phyloP scores from a whole-genome alignment of 179 eudicot genomes.

The Drosera spatulata region DNA sequence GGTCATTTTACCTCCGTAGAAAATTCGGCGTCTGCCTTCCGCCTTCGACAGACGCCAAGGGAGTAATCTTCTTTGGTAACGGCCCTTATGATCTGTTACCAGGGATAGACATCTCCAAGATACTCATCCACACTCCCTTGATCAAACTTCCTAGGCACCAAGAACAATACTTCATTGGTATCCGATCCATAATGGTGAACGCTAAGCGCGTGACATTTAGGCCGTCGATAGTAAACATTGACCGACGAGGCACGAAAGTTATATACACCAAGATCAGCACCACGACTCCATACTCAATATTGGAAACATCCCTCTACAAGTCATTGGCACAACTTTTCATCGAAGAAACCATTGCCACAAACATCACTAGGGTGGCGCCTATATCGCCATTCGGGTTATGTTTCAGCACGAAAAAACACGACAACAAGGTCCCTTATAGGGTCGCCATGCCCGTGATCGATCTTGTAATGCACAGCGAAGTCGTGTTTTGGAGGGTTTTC shows the following conservation, averaged over 20 bases:
- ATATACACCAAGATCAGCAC: conserved; percentile 34
- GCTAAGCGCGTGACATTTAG: no score
- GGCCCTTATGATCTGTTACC: no score
- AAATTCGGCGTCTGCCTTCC: conserved; percentile 31
- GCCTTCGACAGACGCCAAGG: conserved; percentile 5
- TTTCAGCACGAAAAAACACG: conserved; percentile 10
- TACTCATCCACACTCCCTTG: no score
- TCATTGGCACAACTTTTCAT: conserved; percentile 12
- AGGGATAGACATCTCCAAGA: no score
- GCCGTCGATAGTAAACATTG: conserved; percentile 1
- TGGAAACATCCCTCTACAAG: conserved; percentile 18
- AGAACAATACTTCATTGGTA: no score
- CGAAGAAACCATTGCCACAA: conserved; percentile 11
- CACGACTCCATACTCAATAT: conserved; percentile 16
- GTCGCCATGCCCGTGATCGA: conserved; percentile 26
- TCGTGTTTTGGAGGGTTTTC: conserved; percentile 31
- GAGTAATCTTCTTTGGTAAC: no score
- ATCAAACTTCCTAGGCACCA: no score
- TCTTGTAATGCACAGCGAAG: conserved; percentile 18
- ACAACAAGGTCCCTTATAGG: conserved; percentile 4
- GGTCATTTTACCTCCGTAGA: conserved; percentile 5
- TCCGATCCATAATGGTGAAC: no score
- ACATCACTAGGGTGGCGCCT: conserved; percentile 9
- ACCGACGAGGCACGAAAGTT: conserved; percentile 7
- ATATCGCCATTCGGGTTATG: conserved; percentile 24